Percentiles rank a stretch among this genome's conserved stretches.
Conservation (phyloP, 1,284 basidiomycete genomes). For the Boletellus sp. region DNA sequence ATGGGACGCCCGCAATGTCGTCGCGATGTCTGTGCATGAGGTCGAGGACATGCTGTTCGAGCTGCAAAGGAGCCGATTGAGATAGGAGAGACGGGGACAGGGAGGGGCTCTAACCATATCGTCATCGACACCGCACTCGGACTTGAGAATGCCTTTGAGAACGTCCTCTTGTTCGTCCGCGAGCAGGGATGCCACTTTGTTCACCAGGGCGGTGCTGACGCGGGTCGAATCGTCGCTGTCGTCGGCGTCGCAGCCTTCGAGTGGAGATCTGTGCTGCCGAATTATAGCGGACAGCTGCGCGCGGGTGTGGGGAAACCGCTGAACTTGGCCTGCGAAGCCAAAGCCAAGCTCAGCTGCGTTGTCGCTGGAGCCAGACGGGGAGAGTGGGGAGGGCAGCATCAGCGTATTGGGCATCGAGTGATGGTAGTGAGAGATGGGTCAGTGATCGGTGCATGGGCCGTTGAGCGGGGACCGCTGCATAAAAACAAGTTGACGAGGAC, state of each 20-base stretch:
- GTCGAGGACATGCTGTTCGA: slow-evolving; percentile 76
- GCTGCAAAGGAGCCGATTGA: slow-evolving; percentile 37
- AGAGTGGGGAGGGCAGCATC: slow-evolving; percentile 21
- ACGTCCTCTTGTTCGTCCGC: slow-evolving; percentile 83
- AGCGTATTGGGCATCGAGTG: slow-evolving; percentile 27
- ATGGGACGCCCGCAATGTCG: slow-evolving; percentile 77
- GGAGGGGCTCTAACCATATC: slow-evolving; percentile 56
- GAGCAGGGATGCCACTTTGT: slow-evolving; percentile 67
- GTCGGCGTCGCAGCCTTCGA: slow-evolving; percentile 53
- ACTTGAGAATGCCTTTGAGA: slow-evolving; percentile 72
- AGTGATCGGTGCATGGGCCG: slow-evolving; percentile 25
- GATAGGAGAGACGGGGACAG: slow-evolving; percentile 11
- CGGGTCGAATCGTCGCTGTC: slow-evolving; percentile 54
- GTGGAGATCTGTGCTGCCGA: slow-evolving; percentile 58
- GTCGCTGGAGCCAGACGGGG: slow-evolving; percentile 17
- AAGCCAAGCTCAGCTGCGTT: slow-evolving; percentile 16
- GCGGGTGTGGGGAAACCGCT: slow-evolving; percentile 72
- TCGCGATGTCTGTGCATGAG: slow-evolving; percentile 85
- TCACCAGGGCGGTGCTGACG: slow-evolving; percentile 58
- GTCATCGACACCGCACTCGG: slow-evolving; percentile 68
- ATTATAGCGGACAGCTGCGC: slow-evolving; percentile 71
- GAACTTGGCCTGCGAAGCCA: slow-evolving; percentile 20
- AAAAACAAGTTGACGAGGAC: slow-evolving; percentile 20
- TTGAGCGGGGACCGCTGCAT: slow-evolving; percentile 15
- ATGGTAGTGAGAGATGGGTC: slow-evolving; percentile 16